Evolutionary conservation across 345 rosid genomes (phyloP).

Genomic region (Eutrema japonicum): DNA sequence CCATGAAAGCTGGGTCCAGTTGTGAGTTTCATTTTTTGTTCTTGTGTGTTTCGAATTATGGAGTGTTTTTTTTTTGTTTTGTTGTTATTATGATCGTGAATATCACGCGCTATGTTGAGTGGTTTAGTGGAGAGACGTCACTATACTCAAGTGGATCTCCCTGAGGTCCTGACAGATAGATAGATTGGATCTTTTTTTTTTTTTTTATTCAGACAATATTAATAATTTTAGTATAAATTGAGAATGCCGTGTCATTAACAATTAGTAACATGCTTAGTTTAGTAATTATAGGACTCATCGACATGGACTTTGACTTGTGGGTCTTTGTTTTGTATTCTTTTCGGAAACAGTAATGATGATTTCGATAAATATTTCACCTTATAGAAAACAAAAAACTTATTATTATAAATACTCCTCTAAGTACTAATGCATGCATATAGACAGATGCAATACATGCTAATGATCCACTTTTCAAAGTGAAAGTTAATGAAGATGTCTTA

Average conservation of each 20-base stretch:
- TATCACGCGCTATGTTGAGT: conserved; percentile 34
- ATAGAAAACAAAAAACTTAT: conserved; percentile 8
- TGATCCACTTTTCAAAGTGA: not conserved
- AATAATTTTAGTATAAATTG: not conserved
- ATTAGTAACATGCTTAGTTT: conserved; percentile 38
- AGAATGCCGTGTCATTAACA: conserved; percentile 28
- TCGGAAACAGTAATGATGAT: conserved; percentile 32
- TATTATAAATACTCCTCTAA: not conserved
- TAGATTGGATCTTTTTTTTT: conserved; percentile 32
- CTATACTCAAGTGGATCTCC: conserved; percentile 47
- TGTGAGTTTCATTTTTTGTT: conserved; percentile 22
- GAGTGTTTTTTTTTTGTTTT: conserved; percentile 29
- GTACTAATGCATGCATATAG: conserved; percentile 13
- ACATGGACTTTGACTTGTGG: conserved; percentile 37
- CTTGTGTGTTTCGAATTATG: conserved; percentile 17
- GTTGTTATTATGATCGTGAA: conserved; percentile 23
- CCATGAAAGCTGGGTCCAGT: conserved; percentile 44
- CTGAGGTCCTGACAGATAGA: conserved; percentile 44
- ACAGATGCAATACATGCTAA: not conserved
- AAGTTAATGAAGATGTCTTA: not conserved
- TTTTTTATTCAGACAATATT: not conserved
- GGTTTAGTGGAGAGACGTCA: conserved; percentile 47
- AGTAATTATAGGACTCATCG: conserved; percentile 28
- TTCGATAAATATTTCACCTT: not conserved
- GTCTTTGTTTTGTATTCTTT: conserved; percentile 32